A percentile compares a stretch with the other conserved stretches of the same genome.
Conservation (phyloP, 78 protist species). For the Pigoraptor vietnamica region DNA sequence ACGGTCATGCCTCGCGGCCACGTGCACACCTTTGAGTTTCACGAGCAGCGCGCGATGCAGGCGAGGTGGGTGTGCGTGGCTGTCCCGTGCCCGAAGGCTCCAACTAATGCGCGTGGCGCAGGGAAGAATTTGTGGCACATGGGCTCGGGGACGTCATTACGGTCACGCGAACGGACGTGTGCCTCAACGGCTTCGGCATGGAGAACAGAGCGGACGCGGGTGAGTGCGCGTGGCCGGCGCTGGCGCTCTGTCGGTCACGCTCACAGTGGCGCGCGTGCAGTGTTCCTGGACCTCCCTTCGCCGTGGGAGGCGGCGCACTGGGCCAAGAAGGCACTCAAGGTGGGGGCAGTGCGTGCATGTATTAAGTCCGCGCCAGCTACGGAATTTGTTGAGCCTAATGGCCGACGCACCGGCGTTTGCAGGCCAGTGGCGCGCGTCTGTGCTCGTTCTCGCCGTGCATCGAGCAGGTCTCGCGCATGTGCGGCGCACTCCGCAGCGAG, state of each 20-base stretch:
- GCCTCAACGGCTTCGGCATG: slow-evolving; percentile 11
- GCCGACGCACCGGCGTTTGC: not conserved
- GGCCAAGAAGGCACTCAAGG: slow-evolving; percentile 20
- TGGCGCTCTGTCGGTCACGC: not conserved
- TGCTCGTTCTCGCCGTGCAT: slow-evolving; percentile 78
- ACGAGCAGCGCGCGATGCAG: slow-evolving; percentile 34
- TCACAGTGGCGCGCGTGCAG: not conserved
- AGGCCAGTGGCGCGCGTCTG: slow-evolving; percentile 31
- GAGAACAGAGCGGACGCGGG: not conserved
- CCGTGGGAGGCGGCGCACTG: slow-evolving; percentile 44
- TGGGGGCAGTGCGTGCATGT: not conserved
- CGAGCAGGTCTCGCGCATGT: slow-evolving; percentile 57
- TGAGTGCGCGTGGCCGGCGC: not conserved
- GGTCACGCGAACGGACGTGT: not conserved
- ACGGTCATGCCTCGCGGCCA: slow-evolving; percentile 55
- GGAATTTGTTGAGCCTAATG: not conserved
- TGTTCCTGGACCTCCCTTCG: slow-evolving; percentile 67
- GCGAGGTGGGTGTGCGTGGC: slow-evolving; percentile 19
- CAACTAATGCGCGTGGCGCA: not conserved
- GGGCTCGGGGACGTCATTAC: slow-evolving; percentile 3
- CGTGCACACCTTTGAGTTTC: slow-evolving; percentile 70
- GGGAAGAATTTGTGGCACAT: not conserved
- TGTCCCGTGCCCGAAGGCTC: not conserved
- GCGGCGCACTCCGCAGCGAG: not conserved
- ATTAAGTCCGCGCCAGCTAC: not conserved